These are phyloP conservation scores for Telfairia occidentalis DNA, from an alignment of 331 rosid species.

Conservation along the genomic window DNA sequence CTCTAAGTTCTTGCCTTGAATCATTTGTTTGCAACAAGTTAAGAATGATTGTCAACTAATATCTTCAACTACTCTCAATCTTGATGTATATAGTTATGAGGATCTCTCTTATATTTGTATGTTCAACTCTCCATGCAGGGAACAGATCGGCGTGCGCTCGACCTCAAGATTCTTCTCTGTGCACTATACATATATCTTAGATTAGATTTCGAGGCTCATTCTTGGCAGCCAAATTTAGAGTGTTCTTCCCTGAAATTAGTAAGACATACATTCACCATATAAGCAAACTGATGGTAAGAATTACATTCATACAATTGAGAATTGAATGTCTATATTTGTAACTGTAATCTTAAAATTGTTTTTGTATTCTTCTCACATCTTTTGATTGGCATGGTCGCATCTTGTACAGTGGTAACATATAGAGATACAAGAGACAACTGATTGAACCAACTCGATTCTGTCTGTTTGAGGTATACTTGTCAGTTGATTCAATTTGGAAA, in stretches of 20 bases:
- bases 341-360: background rate
- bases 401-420: background rate
- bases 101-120: conserved; percentile 2
- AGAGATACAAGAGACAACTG: background rate
- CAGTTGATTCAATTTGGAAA: too few relatives aligned
- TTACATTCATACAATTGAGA: background rate
- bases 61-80: background rate
- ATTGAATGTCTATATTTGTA: background rate
- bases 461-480: background rate
- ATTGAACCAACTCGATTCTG: background rate
- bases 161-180: background rate
- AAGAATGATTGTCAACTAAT: background rate
- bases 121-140: background rate
- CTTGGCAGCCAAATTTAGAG: background rate
- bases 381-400: background rate
- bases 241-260: background rate
- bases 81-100: background rate
- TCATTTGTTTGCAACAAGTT: background rate
- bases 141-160: background rate
- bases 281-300: background rate
- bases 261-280: background rate
- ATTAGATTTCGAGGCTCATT: background rate
- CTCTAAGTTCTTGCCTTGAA: background rate
- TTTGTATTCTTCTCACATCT: background rate
- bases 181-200: background rate